Evolutionary conservation across 2,329 filamentous ascomycete genomes (phyloP), one percentile per base, ranked within the genome.

Genomic region (Xylaria sp.): DNA sequence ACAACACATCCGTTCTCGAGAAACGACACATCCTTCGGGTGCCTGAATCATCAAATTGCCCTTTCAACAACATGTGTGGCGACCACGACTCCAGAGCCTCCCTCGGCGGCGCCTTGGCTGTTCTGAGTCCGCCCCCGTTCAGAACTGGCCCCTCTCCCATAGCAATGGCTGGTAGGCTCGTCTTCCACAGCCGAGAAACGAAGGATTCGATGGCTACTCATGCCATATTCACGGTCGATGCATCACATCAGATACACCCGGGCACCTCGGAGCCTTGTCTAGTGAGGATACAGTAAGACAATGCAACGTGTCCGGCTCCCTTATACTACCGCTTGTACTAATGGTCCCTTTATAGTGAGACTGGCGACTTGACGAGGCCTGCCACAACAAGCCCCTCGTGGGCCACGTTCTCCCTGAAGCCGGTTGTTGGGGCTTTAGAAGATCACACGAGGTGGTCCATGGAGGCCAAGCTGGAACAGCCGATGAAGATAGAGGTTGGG

Each of bases 251-350:
- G 12, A 61, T 69, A 4, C 69, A 62, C 4, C 56, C 78, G 0
- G 72, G 68, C 0, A 68, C 77, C 32, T 68, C 83, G 48, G 47
- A 77, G 21, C 56, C 68, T 17, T 73, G 55, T 14, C 32, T 78
- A 2, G 76, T 85, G 3, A 79, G 82, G 1, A 84, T 85, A 14
- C 83, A 85, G 84, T 85, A 71, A 73, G 82, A 73, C 2, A 8
- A 47, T 21, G 2, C 45, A 5, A 11, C 39, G 14, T 5, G 55
- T 30, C 42, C 7, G 14, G 3, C 12, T 4, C 27, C n/a, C 24
- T 34, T 47, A 12, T 4, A 17, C 2, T 4, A 17, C 3, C 1
- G 39, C 39, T 42, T 11, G 11, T 69, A 34, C 71, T 74, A 54
- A 75, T 21, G 1, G 17, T 45, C 17, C 34, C 17, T 34, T 36